These are phyloP conservation scores for Vaccinium macrocarpon DNA, from an alignment of 148 eudicot genomes.

Conservation along the genomic window DNA sequence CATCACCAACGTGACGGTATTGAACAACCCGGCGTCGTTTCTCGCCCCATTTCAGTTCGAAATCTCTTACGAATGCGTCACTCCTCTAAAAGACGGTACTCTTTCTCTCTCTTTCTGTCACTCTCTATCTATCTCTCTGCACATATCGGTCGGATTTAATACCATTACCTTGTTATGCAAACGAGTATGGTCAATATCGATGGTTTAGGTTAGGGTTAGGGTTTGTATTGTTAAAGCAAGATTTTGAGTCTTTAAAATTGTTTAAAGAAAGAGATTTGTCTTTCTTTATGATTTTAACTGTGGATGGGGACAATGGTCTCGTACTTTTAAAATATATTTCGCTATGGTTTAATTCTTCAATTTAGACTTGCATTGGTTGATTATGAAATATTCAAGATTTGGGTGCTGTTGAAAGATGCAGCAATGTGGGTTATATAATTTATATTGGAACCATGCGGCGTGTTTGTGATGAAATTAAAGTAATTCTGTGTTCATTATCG, in stretches of 20 bases:
- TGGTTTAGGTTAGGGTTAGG: background rate
- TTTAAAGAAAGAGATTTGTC: background rate
- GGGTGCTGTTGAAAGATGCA: background rate
- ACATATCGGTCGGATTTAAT: background rate
- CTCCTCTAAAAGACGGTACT: constrained; percentile 45
- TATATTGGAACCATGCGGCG: background rate
- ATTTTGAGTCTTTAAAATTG: background rate
- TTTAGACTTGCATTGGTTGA: no score
- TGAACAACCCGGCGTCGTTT: constrained; percentile 49
- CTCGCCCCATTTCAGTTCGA: constrained; percentile 46
- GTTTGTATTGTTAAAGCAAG: background rate
- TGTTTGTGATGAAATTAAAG: background rate
- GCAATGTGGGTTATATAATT: background rate
- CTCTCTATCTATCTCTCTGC: background rate
- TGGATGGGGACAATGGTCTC: background rate
- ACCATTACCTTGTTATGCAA: background rate
- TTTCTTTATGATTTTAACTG: background rate
- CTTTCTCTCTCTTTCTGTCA: background rate
- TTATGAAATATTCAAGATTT: background rate
- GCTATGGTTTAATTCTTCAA: background rate
- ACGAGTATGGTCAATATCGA: background rate
- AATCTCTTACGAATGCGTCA: constrained; percentile 48
- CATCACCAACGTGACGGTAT: constrained; percentile 49
- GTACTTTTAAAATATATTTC: background rate
- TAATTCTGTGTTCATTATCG: background rate